phyloP scores from a whole-genome alignment of 75 land plant genomes.

The Selaginella moellendorffii region DNA sequence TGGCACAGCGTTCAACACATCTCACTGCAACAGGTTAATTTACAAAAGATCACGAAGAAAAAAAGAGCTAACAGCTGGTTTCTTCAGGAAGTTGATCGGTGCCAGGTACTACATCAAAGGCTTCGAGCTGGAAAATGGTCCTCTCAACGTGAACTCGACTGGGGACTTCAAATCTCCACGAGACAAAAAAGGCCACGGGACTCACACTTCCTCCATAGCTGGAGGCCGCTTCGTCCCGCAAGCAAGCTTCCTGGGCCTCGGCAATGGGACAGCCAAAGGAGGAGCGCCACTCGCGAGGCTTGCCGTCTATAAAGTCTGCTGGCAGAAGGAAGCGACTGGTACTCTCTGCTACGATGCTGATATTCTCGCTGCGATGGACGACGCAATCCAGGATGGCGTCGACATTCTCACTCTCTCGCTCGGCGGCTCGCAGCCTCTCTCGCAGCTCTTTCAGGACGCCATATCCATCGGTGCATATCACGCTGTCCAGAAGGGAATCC shows the following conservation, averaged over 20 bases:
- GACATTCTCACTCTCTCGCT: slow-evolving; percentile 3
- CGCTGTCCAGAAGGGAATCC: slow-evolving; percentile 4
- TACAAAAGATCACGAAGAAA: neutral
- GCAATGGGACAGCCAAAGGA: slow-evolving; percentile 20
- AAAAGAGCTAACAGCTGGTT: neutral
- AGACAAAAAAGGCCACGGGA: slow-evolving; percentile 6
- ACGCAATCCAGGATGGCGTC: slow-evolving; percentile 8
- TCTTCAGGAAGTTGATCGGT: slow-evolving; percentile 2
- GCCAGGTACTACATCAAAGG: slow-evolving; percentile 7
- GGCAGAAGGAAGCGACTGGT: neutral
- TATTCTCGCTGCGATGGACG: slow-evolving; percentile 5
- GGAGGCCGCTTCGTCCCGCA: slow-evolving; percentile 7
- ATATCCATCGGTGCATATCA: neutral
- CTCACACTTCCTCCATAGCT: slow-evolving; percentile 6
- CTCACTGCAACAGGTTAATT: slow-evolving; percentile 7
- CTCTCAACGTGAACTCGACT: neutral
- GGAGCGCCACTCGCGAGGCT: neutral
- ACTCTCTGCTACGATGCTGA: slow-evolving; percentile 8
- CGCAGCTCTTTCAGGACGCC: slow-evolving; percentile 1
- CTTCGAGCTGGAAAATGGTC: slow-evolving; percentile 5
- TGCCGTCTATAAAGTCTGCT: neutral
- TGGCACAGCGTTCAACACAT: slow-evolving; percentile 2
- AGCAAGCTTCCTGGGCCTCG: slow-evolving; percentile 35
- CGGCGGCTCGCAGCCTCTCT: neutral
- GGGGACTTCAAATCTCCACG: slow-evolving; percentile 1